Evolutionary conservation across 2,329 filamentous ascomycete genomes (phyloP).

Genomic region (Botrytis squamosa): DNA sequence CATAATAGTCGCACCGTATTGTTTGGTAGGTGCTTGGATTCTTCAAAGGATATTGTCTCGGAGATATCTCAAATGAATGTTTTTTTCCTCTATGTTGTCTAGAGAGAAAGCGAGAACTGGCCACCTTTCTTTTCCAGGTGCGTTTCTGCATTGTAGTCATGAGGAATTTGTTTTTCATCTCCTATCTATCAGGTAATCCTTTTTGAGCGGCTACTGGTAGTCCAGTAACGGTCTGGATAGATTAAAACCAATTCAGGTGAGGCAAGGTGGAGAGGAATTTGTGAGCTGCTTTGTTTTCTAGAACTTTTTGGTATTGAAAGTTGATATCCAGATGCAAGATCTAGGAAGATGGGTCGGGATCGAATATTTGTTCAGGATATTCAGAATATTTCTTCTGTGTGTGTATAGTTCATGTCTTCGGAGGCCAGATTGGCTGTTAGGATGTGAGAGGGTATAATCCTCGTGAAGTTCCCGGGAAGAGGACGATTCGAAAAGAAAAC

Average conservation of each 20-base stretch:
- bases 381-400: fast-evolving
- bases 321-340: background rate
- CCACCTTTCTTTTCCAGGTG: background rate
- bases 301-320: background rate
- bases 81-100: background rate
- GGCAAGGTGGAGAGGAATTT: too few relatives aligned
- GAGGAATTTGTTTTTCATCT: too few relatives aligned
- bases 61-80: background rate
- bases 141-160: background rate
- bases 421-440: background rate
- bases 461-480: background rate
- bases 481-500: too few relatives aligned
- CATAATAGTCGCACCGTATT: background rate
- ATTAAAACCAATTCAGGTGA: too few relatives aligned
- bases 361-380: fast-evolving
- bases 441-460: background rate
- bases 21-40: background rate
- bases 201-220: background rate
- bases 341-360: fast-evolving
- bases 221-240: too few relatives aligned
- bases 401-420: background rate
- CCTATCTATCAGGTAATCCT: fast-evolving
- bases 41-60: background rate
- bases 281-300: background rate
- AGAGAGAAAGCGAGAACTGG: too few relatives aligned